Base-by-base conservation (phyloP, 2,329 filamentous ascomycete genomes). In the Fusarium liriodendri region DNA sequence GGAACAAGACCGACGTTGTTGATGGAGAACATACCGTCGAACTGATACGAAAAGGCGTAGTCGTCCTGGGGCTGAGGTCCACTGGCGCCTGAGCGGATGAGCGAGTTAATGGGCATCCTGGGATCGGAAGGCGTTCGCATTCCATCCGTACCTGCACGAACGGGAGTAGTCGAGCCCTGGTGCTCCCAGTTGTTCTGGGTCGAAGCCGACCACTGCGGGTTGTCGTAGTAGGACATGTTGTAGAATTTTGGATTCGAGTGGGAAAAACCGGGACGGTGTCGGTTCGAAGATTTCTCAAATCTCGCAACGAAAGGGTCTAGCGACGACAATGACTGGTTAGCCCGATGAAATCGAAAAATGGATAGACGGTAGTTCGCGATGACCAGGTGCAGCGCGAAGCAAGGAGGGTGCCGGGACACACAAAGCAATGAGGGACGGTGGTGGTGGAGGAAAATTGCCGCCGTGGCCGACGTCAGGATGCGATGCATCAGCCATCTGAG, bases 1-100 rank as follows among this genome's bases (percentile, higher is more conserved):
- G 45, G 40, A 33, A 35, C 47, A 47, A 27, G 25, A 29, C 20
- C 50, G 10, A 22, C 13, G 22, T 42, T 25, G 22, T 8, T 50
- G 25, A 16, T 47, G 16, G 47, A 29, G 42, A 27, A 90, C 93
- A 83, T 92, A 97, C 94, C 94, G 86, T 97, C 95, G 83, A 97
- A 93, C 85, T 98, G 95, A 82, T 93, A 92, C 76, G 91, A 91
- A 82, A 97, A 98, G 69, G 95, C 95, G 80, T 90, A 88, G 70
- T 97, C 94, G 76, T 96, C 94, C 78, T 91, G 90, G 64, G 91
- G 89, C 75, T 91, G 90, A 60, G 93, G 92, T 67, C 93, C 95
- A 83, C 89, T 95, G 72, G 93, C 90, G 84, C 93, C 93, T 94
- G 50, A 47, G 45, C 37, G 33, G 52, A 60, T 59, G 25, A 61